These are phyloP conservation scores for Protomyces inouyei DNA, from an alignment of 1,139 yeast genomes.

Conservation along the genomic window DNA sequence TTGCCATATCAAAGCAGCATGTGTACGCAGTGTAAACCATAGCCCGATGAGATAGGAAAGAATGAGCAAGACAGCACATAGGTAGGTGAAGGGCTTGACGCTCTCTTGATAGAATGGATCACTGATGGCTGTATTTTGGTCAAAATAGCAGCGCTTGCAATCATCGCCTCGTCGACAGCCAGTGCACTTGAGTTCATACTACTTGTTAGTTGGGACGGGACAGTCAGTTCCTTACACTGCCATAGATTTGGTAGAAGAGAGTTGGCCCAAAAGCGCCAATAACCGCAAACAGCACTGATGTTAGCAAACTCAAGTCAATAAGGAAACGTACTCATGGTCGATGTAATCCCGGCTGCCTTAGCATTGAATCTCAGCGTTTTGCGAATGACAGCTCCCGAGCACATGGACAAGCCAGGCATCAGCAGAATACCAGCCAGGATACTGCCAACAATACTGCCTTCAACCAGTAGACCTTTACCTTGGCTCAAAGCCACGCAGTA, in stretches of 20 bases:
- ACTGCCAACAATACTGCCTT: slow-evolving; percentile 96
- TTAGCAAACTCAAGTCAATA: not conserved
- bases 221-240: slow-evolving; percentile 43
- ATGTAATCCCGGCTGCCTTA: slow-evolving; percentile 91
- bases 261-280: slow-evolving; percentile 94
- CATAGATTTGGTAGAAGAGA: slow-evolving; percentile 81
- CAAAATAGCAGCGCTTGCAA: slow-evolving; percentile 71
- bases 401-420: slow-evolving; percentile 92
- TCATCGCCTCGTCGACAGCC: slow-evolving; percentile 44
- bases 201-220: not conserved
- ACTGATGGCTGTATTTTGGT: slow-evolving; percentile 65
- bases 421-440: slow-evolving; percentile 86
- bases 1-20: slow-evolving; percentile 89
- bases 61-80: slow-evolving; percentile 76
- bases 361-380: slow-evolving; percentile 96
- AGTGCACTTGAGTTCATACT: slow-evolving; percentile 66
- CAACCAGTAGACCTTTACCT: slow-evolving; percentile 82
- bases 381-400: slow-evolving; percentile 86
- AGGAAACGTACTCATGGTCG: slow-evolving; percentile 79
- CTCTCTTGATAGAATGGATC: slow-evolving; percentile 57
- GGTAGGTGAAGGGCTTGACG: slow-evolving; percentile 72
- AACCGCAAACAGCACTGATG: slow-evolving; percentile 48
- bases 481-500: slow-evolving; percentile 88
- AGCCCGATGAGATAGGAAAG: slow-evolving; percentile 85
- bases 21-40: slow-evolving; percentile 89